These are phyloP conservation scores for Aspergillus sparsus DNA, from an alignment of 495 filamentous ascomycete genomes.

Conservation along the genomic window DNA sequence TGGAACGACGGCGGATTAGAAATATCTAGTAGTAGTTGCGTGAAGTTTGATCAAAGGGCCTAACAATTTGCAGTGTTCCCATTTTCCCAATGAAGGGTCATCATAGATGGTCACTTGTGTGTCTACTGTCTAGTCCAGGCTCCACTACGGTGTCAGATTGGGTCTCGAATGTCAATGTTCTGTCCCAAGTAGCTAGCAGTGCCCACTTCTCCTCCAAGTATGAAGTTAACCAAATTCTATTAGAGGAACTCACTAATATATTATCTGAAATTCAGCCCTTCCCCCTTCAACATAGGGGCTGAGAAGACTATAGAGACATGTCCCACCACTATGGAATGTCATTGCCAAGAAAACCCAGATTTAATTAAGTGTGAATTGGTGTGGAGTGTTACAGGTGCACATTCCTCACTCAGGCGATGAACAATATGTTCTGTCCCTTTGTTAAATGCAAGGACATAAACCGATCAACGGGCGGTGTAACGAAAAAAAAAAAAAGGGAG, in stretches of 20 bases:
- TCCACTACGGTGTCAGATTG: conserved; percentile 32
- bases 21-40: conserved; percentile 19
- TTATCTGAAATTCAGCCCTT: not conserved
- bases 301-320: no score
- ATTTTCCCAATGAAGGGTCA: not conserved
- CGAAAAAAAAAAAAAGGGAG: not conserved
- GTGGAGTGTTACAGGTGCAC: not conserved
- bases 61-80: conserved; percentile 13
- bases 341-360: no score
- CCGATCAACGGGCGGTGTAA: conserved; percentile 14
- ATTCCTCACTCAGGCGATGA: not conserved
- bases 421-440: not conserved
- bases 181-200: not conserved
- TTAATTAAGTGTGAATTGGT: no score
- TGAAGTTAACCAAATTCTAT: no score
- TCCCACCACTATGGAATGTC: no score
- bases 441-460: not conserved
- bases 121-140: no score
- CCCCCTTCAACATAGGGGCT: no score
- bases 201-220: no score
- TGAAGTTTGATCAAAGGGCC: not conserved
- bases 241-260: no score
- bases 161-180: conserved; percentile 1
- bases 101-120: not conserved
- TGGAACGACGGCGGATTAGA: conserved; percentile 39